Evolutionary conservation across 2,329 filamentous ascomycete species (phyloP).

Genomic region (Teratosphaeria gauchensis): DNA sequence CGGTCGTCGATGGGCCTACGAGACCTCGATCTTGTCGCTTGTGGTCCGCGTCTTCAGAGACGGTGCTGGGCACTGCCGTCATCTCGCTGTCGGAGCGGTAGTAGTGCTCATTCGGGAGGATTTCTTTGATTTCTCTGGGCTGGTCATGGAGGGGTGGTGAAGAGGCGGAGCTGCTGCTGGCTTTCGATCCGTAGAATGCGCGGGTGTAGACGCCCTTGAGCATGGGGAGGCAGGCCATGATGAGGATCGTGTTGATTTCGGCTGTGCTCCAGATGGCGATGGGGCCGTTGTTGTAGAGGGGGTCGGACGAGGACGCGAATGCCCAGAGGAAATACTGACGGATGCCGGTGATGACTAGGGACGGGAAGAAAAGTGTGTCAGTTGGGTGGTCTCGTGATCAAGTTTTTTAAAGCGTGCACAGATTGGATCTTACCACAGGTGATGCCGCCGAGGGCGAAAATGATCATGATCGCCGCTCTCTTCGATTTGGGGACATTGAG

Average conservation of each 20-base stretch:
- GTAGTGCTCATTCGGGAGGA: not conserved
- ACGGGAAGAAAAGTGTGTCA: slow-evolving; percentile 17
- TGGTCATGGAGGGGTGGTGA: not conserved
- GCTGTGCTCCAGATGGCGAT: slow-evolving; percentile 26
- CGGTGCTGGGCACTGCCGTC: not conserved
- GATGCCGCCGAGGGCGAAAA: slow-evolving; percentile 26
- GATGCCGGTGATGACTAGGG: slow-evolving; percentile 24
- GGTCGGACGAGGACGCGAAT: slow-evolving; percentile 15
- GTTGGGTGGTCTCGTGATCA: not conserved
- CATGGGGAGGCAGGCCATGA: slow-evolving; percentile 28
- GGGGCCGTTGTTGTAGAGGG: slow-evolving; percentile 23
- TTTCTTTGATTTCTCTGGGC: not conserved
- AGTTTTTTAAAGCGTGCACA: too few relatives aligned
- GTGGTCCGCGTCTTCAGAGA: not conserved
- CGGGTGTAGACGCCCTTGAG: slow-evolving; percentile 20
- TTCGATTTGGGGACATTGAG: slow-evolving; percentile 26
- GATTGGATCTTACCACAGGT: slow-evolving; percentile 4
- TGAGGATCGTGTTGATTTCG: slow-evolving; percentile 29
- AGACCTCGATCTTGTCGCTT: not conserved
- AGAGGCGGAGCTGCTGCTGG: not conserved
- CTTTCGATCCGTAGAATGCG: not conserved
- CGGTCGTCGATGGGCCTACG: not conserved
- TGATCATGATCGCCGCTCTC: slow-evolving; percentile 24
- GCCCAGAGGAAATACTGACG: slow-evolving; percentile 21
- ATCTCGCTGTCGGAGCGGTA: not conserved